Evolutionary conservation across 2,329 filamentous ascomycete species (phyloP), one percentile per base, ranked within the genome.

Genomic region (Ambrosiella cleistominuta): DNA sequence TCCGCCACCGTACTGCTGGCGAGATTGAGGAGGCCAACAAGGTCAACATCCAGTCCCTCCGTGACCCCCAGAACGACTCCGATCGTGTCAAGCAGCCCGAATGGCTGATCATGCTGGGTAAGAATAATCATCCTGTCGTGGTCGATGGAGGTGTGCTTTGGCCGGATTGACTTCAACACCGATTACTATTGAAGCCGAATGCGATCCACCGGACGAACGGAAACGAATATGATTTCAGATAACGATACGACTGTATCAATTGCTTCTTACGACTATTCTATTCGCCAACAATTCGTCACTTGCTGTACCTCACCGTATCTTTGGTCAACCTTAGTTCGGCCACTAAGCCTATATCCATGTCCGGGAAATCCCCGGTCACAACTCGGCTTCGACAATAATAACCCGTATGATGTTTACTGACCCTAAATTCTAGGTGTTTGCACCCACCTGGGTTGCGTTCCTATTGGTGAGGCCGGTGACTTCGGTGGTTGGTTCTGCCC

Each of bases 401-500:
- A 9, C 11, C 47, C 9, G 27, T 51, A 51, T 51, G 17, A 6
- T 19, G 11, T 51, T 11, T 51, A 51, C 47, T 51, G 47, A 51
- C 47, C 35, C 15, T n/a, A 4, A 7, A 19, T 44, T 37, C n/a
- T 58, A 91, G 88, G 89, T 75, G 91, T 98, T 74, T 98, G 93
- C 86, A 98, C 93, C 69, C 93, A 98, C 75, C 78, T 98, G 70
- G 93, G 93, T 75, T 98, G 93, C 81, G 93, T 98, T 66, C 93
- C 93, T 70, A 98, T 98, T 68, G 93, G 94, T 69, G 93, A 98
- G 79, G 88, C 93, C 64, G 93, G 93, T 72, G 94, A 98, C 75
- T 98, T 78, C 69, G 93, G 93, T 71, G 93, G 93, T 70, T 98
- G 93, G 93, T 98, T 98, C 86, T 98, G 93, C 80, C 93, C 93